A percentile compares a stretch with the other conserved stretches of the same genome.
These are phyloP conservation scores for Colletotrichum noveboracense DNA, from an alignment of 2,329 filamentous ascomycete species.

Conservation along the genomic window DNA sequence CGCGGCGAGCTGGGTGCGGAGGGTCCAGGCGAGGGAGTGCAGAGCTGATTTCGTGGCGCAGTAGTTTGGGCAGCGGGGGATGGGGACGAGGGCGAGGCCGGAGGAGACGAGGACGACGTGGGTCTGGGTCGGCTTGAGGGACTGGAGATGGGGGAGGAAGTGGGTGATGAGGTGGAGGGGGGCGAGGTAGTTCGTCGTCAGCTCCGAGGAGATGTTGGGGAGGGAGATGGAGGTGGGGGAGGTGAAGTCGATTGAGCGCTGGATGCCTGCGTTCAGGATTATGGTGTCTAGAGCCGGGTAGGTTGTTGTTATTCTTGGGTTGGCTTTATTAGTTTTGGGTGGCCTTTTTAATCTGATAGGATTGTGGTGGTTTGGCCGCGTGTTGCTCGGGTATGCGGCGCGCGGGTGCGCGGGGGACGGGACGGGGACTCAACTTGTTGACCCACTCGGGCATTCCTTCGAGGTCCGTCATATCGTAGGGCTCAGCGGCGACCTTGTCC, in stretches of 20 bases:
- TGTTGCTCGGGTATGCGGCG: background rate
- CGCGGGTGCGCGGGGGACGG: background rate
- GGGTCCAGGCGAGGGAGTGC: slow-evolving; percentile 49
- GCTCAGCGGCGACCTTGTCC: slow-evolving; percentile 39
- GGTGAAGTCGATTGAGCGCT: slow-evolving; percentile 52
- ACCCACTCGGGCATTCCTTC: slow-evolving; percentile 46
- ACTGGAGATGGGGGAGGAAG: slow-evolving; percentile 49
- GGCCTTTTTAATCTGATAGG: background rate
- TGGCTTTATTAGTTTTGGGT: background rate
- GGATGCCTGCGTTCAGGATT: slow-evolving; percentile 62
- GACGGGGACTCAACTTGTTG: slow-evolving; percentile 30
- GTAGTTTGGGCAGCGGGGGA: slow-evolving; percentile 53
- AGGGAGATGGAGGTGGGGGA: slow-evolving; percentile 41
- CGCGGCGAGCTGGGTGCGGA: slow-evolving; percentile 45
- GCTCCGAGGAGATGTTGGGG: slow-evolving; percentile 41
- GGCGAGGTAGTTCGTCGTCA: slow-evolving; percentile 54
- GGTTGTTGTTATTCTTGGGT: slow-evolving; percentile 33
- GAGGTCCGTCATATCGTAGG: slow-evolving; percentile 52
- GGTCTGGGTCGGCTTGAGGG: slow-evolving; percentile 4
- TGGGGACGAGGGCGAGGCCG: slow-evolving; percentile 51
- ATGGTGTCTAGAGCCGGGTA: slow-evolving; percentile 60
- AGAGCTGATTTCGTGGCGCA: slow-evolving; percentile 59
- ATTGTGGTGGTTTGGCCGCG: background rate
- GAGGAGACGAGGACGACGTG: slow-evolving; percentile 43
- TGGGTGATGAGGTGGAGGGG: slow-evolving; percentile 48